A percentile compares a stretch with the other conserved stretches of the same genome.
phyloP scores from a whole-genome alignment of 2,329 filamentous ascomycete species.

The Falciphora oryzae region DNA sequence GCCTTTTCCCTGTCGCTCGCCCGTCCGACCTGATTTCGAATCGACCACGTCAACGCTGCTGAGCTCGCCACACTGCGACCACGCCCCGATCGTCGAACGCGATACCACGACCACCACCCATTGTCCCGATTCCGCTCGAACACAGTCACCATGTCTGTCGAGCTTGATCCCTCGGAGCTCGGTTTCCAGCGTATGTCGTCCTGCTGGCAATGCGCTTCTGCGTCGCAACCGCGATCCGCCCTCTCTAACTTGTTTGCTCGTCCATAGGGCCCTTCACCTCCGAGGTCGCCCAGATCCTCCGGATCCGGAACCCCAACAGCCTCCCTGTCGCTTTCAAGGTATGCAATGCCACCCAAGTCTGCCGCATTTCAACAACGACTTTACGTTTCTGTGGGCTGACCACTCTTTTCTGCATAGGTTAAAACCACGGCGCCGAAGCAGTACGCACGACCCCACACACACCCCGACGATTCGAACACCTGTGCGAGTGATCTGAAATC shows the following conservation, averaged over 20 bases:
- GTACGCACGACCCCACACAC: constrained; percentile 57
- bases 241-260: constrained; percentile 13
- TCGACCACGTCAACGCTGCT: not conserved
- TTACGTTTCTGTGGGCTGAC: constrained; percentile 33
- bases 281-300: constrained; percentile 60
- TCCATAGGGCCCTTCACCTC: constrained; percentile 58
- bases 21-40: not conserved
- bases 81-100: not conserved
- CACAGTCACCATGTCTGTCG: constrained; percentile 75
- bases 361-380: not conserved
- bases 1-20: not conserved
- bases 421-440: constrained; percentile 99
- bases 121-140: not conserved
- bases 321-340: constrained; percentile 67
- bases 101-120: not conserved
- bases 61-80: not conserved
- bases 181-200: constrained; percentile 77
- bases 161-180: constrained; percentile 86
- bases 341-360: constrained; percentile 15
- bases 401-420: constrained; percentile 54
- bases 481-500: not conserved
- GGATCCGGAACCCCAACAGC: constrained; percentile 58
- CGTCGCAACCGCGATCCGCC: constrained; percentile 12
- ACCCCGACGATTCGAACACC: constrained; percentile 10
- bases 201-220: constrained; percentile 1